phyloP scores from a whole-genome alignment of 176 grass and related monocot species.

The Zizania latifolia region DNA sequence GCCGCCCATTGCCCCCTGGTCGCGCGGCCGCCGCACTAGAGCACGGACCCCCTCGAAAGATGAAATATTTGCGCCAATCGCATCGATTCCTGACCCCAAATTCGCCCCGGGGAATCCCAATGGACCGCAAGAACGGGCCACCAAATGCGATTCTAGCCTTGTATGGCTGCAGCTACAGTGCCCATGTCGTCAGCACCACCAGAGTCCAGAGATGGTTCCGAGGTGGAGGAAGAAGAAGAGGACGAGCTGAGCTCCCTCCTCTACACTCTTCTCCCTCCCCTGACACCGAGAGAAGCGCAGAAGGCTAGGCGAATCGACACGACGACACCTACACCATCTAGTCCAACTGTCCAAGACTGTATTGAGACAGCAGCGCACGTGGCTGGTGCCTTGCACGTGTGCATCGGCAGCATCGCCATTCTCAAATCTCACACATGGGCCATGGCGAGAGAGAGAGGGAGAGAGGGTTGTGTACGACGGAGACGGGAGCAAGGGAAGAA shows the following conservation, averaged over 20 bases:
- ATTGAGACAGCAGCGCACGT: not conserved
- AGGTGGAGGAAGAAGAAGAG: not conserved
- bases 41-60: not conserved
- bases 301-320: not conserved
- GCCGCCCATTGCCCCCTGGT: slow-evolving; percentile 14
- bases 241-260: not conserved
- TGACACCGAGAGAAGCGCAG: not conserved
- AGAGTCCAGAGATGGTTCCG: not conserved
- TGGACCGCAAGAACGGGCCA: not conserved
- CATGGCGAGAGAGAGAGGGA: not conserved
- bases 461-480: not conserved
- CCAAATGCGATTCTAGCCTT: not conserved
- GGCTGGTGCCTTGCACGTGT: not conserved
- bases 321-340: not conserved
- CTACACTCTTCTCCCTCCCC: not conserved
- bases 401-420: not conserved
- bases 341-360: not conserved
- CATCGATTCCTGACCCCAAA: not conserved
- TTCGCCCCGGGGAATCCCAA: not conserved
- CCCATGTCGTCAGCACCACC: not conserved
- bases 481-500: not conserved
- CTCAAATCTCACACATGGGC: not conserved
- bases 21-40: not conserved
- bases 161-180: not conserved
- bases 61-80: not conserved